phyloP scores from a whole-genome alignment of 2,329 filamentous ascomycete species.

The Pseudogymnoascus pannorum region DNA sequence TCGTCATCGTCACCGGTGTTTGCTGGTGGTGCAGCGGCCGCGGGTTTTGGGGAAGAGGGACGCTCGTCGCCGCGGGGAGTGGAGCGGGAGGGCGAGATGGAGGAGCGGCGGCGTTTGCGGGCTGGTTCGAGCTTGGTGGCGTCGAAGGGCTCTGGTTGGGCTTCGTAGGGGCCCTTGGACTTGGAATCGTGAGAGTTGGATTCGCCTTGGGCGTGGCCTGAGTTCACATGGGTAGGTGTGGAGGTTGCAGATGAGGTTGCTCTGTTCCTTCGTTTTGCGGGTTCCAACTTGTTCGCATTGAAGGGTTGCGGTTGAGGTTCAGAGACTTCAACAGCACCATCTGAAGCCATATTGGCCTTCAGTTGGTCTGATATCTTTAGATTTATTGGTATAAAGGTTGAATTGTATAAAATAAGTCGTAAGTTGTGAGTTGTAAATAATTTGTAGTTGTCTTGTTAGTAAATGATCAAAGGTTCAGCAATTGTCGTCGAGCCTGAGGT shows the following conservation, averaged over 20 bases:
- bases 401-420: neutral
- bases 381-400: neutral
- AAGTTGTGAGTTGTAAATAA: neutral
- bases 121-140: conserved; percentile 35
- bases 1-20: conserved; percentile 12
- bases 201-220: neutral
- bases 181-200: conserved; percentile 11
- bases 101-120: conserved; percentile 26
- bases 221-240: conserved; percentile 20
- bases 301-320: conserved; percentile 32
- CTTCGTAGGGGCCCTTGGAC: conserved; percentile 22
- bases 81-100: conserved; percentile 18
- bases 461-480: neutral
- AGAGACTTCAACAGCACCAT: conserved; percentile 25
- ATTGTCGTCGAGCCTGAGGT: neutral
- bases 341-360: conserved; percentile 29
- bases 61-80: conserved; percentile 20
- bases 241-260: conserved; percentile 15
- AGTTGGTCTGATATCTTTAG: neutral
- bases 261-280: conserved; percentile 30
- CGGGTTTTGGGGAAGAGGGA: conserved; percentile 31
- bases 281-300: conserved; percentile 35
- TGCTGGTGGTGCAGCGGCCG: conserved; percentile 28
- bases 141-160: conserved; percentile 35
- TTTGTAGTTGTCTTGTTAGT: neutral